Evolutionary conservation across 495 filamentous ascomycete genomes (phyloP).

Genomic region (Acidomyces sp.): DNA sequence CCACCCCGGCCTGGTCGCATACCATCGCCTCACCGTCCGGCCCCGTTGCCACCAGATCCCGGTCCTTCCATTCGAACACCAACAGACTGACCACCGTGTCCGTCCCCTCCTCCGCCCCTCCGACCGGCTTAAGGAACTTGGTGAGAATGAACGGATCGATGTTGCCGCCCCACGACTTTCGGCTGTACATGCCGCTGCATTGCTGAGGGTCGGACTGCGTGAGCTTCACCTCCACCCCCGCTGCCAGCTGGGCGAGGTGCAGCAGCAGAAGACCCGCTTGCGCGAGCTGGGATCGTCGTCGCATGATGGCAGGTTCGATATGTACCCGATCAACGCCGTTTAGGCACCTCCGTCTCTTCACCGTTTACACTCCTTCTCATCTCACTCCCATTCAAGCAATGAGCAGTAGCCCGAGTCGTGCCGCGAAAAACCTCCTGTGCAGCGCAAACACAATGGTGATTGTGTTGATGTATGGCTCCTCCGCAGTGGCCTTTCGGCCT

Average conservation of each 20-base stretch:
- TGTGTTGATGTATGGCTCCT: too few species aligned
- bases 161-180: conserved; percentile 74
- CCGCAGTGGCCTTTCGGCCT: too few species aligned
- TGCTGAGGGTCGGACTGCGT: conserved; percentile 66
- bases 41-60: conserved; percentile 43
- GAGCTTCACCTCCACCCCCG: conserved; percentile 11
- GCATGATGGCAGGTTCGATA: too few species aligned
- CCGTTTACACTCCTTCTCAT: too few species aligned
- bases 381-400: too few species aligned
- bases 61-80: conserved; percentile 89
- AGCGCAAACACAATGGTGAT: too few species aligned
- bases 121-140: conserved; percentile 52
- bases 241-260: conserved; percentile 7
- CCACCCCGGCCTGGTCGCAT: conserved; percentile 56
- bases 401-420: too few species aligned
- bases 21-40: conserved; percentile 40
- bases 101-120: conserved; percentile 34
- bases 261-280: conserved; percentile 10
- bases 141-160: conserved; percentile 79
- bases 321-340: too few species aligned
- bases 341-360: too few species aligned
- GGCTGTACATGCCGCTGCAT: conserved; percentile 97
- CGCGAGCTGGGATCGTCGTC: conserved; percentile 10
- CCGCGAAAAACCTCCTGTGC: too few species aligned
- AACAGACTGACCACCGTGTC: conserved; percentile 74